Evolutionary conservation across 2,329 filamentous ascomycete genomes (phyloP).

Genomic region (Thelonectria rubi): DNA sequence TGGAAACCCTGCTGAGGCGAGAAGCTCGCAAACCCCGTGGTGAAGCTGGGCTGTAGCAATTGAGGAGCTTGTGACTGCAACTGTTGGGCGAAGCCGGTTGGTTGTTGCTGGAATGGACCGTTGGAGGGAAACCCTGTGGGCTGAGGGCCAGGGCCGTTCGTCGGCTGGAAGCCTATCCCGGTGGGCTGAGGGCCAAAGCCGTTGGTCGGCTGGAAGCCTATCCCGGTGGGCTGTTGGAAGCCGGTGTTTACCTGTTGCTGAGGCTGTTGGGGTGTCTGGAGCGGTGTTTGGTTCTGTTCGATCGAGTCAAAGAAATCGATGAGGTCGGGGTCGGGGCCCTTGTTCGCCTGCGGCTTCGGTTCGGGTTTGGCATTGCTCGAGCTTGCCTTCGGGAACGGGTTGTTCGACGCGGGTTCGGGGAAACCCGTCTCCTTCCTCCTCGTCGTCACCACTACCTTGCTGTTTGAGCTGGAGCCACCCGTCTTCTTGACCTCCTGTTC

Average conservation of each 20-base stretch:
- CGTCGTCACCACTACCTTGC: slow-evolving; percentile 44
- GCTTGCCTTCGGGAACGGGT: slow-evolving; percentile 51
- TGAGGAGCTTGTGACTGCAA: slow-evolving; percentile 49
- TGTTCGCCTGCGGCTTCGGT: slow-evolving; percentile 61
- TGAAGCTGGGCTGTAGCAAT: slow-evolving; percentile 59
- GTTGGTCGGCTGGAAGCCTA: slow-evolving; percentile 37
- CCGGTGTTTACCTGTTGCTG: slow-evolving; percentile 48
- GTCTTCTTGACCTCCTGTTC: slow-evolving; percentile 79
- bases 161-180: slow-evolving; percentile 39
- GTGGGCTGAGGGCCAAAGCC: slow-evolving; percentile 47
- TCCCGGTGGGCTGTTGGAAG: slow-evolving; percentile 43
- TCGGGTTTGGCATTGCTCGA: slow-evolving; percentile 46
- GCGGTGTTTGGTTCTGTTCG: slow-evolving; percentile 83
- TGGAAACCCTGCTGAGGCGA: slow-evolving; percentile 70
- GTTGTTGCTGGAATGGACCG: slow-evolving; percentile 47
- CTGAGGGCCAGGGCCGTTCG: slow-evolving; percentile 45
- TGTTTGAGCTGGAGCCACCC: slow-evolving; percentile 47
- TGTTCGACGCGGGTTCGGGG: slow-evolving; percentile 53
- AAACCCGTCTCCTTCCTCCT: slow-evolving; percentile 50
- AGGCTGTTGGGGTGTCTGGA: slow-evolving; percentile 57
- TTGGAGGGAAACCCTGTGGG: slow-evolving; percentile 44
- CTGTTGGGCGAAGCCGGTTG: slow-evolving; percentile 47
- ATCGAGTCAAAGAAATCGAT: slow-evolving; percentile 97
- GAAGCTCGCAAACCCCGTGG: slow-evolving; percentile 87
- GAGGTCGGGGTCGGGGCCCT: slow-evolving; percentile 77